phyloP scores from a whole-genome alignment of 1,284 basidiomycete species.

The Flammula alnicola region DNA sequence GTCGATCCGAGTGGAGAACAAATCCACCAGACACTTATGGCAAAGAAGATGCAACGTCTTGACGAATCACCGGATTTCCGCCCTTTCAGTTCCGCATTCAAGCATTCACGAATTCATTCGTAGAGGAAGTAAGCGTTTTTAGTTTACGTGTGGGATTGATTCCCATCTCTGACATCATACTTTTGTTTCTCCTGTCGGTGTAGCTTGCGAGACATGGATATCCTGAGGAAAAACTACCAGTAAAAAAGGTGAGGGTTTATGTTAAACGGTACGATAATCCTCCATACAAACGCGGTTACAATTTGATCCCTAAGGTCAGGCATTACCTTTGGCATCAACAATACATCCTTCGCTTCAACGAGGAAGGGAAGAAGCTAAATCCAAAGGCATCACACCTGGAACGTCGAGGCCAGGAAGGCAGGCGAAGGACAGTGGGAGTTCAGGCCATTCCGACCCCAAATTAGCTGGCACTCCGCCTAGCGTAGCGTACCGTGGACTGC shows the following conservation, averaged over 20 bases:
- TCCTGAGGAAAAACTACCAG: slow-evolving; percentile 85
- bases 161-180: slow-evolving; percentile 4
- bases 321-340: slow-evolving; percentile 96
- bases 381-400: slow-evolving; percentile 99
- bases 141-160: neutral
- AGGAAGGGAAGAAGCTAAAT: slow-evolving; percentile 99
- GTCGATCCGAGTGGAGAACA: slow-evolving; percentile 95
- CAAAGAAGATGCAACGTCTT: slow-evolving; percentile 95
- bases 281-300: slow-evolving; percentile 18
- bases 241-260: slow-evolving; percentile 73
- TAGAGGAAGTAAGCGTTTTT: slow-evolving; percentile 75
- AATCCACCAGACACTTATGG: slow-evolving; percentile 98
- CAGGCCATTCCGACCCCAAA: slow-evolving; percentile 87
- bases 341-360: slow-evolving; percentile 97
- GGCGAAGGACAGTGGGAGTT: slow-evolving; percentile 87
- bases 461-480: slow-evolving; percentile 82
- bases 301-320: slow-evolving; percentile 72
- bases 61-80: slow-evolving; percentile 97
- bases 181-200: too few species aligned
- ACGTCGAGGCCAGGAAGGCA: slow-evolving; percentile 91
- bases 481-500: slow-evolving; percentile 83
- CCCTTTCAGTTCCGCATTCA: slow-evolving; percentile 99
- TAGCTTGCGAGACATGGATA: slow-evolving; percentile 81
- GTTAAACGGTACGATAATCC: slow-evolving; percentile 38
- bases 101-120: slow-evolving; percentile 96